A percentile compares a stretch with the other conserved stretches of the same genome.
phyloP scores from a whole-genome alignment of 2,329 filamentous ascomycete species.

The Sarocladium brachiariae region DNA sequence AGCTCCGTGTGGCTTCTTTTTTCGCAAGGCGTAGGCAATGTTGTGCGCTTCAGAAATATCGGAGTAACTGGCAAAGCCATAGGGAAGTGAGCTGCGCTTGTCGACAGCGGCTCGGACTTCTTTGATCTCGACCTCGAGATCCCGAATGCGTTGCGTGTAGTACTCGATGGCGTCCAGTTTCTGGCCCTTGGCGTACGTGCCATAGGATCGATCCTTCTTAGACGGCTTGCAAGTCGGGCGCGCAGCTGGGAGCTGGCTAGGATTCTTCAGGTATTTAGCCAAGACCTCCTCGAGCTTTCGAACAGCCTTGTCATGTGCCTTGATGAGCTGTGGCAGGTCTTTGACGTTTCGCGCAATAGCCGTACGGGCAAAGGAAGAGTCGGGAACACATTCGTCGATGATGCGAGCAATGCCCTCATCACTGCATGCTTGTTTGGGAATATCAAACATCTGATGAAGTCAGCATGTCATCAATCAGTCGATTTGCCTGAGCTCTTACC shows the following conservation, averaged over 20 bases:
- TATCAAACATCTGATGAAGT: constrained; percentile 65
- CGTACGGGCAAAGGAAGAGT: constrained; percentile 69
- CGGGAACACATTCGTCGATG: constrained; percentile 72
- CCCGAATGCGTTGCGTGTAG: constrained; percentile 74
- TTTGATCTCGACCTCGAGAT: constrained; percentile 77
- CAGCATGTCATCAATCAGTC: not conserved
- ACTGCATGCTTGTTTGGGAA: constrained; percentile 66
- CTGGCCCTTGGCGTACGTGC: constrained; percentile 56
- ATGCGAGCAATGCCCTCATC: constrained; percentile 85
- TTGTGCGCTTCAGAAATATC: constrained; percentile 81
- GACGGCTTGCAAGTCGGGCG: constrained; percentile 75
- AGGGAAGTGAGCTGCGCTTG: constrained; percentile 79
- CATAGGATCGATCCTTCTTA: constrained; percentile 67
- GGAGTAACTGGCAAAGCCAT: constrained; percentile 91
- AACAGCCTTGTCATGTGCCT: constrained; percentile 74
- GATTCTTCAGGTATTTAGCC: constrained; percentile 86
- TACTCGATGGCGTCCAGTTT: constrained; percentile 95
- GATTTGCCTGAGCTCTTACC: constrained; percentile 32
- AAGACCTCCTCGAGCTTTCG: constrained; percentile 75
- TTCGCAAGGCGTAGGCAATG: constrained; percentile 74
- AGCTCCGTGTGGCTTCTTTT: constrained; percentile 73
- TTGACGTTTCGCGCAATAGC: constrained; percentile 89
- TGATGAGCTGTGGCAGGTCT: constrained; percentile 76
- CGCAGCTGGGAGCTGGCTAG: constrained; percentile 66
- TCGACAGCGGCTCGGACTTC: constrained; percentile 77